phyloP scores from a whole-genome alignment of 139 green algal genomes.

The Chlamydomonas applanata region DNA sequence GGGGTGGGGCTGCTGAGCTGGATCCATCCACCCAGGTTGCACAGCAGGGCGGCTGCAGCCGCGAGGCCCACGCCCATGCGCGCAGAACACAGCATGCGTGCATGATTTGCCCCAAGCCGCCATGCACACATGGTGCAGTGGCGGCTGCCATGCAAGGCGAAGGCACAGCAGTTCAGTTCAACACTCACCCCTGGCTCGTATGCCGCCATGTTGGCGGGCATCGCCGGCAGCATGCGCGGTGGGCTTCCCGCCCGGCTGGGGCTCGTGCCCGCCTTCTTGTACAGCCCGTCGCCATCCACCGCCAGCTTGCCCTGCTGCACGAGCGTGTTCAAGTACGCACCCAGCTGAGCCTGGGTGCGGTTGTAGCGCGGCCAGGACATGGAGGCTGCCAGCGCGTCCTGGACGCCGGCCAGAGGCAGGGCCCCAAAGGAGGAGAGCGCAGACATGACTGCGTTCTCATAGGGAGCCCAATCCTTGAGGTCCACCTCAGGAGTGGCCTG shows the following conservation, averaged over 20 bases:
- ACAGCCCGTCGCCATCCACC: not conserved
- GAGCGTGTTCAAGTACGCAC: not conserved
- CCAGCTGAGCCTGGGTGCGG: slow-evolving; percentile 6
- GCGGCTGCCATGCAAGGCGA: no score
- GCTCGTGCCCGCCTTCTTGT: not conserved
- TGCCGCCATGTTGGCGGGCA: not conserved
- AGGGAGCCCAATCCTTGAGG: not conserved
- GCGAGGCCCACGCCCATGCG: no score
- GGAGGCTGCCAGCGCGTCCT: not conserved
- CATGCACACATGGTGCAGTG: no score
- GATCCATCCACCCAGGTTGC: no score
- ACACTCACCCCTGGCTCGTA: not conserved
- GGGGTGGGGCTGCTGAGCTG: no score
- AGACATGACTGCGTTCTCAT: not conserved
- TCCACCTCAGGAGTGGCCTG: no score
- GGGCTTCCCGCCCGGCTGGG: not conserved
- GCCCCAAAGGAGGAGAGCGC: not conserved
- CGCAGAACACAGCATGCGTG: no score
- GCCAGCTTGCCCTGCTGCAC: not conserved
- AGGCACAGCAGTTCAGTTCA: no score
- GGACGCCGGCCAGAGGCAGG: slow-evolving; percentile 2
- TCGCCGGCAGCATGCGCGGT: no score
- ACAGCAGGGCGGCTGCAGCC: no score
- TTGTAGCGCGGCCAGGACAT: slow-evolving; percentile 5
- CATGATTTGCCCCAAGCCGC: no score